Conservation (phyloP, 306 rosid species). For the Rubus idaeus region DNA sequence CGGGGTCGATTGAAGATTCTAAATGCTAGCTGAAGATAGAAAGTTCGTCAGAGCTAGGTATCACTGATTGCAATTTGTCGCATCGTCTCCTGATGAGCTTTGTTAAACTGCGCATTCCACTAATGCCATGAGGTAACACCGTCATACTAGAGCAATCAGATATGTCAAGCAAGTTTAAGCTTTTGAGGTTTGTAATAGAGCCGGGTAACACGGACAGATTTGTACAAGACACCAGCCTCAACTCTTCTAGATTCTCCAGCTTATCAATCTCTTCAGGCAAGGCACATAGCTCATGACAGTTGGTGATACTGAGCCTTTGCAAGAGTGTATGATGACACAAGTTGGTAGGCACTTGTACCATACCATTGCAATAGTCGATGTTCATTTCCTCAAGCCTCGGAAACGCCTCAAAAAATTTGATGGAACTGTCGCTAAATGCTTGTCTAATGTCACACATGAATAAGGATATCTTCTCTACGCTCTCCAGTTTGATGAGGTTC, state of each 20-base stretch:
- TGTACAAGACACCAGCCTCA: conserved; percentile 50
- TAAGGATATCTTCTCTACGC: conserved; percentile 48
- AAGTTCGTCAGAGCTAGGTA: too few relatives aligned
- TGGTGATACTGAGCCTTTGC: conserved; percentile 52
- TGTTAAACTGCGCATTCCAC: too few relatives aligned
- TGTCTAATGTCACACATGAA: conserved; percentile 56
- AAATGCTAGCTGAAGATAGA: too few relatives aligned
- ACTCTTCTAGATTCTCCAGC: conserved; percentile 38
- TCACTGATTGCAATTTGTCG: too few relatives aligned
- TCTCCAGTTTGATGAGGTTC: conserved; percentile 27
- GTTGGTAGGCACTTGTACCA: conserved; percentile 40
- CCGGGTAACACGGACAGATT: conserved; percentile 38
- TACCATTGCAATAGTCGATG: conserved; percentile 47
- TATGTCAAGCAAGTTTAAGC: conserved; percentile 42
- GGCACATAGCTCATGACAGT: conserved; percentile 47
- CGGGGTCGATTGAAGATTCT: too few relatives aligned
- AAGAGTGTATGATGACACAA: conserved; percentile 28
- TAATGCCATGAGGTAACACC: too few relatives aligned
- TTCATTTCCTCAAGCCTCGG: conserved; percentile 47
- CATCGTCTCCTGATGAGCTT: too few relatives aligned
- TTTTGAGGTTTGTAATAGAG: conserved; percentile 23
- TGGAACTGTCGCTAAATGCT: conserved; percentile 28
- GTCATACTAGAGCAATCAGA: conserved; percentile 37
- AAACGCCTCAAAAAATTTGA: conserved; percentile 30
- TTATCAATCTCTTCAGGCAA: conserved; percentile 43